These are phyloP conservation scores for Xylaria curta DNA, from an alignment of 495 filamentous ascomycete species.

Conservation along the genomic window DNA sequence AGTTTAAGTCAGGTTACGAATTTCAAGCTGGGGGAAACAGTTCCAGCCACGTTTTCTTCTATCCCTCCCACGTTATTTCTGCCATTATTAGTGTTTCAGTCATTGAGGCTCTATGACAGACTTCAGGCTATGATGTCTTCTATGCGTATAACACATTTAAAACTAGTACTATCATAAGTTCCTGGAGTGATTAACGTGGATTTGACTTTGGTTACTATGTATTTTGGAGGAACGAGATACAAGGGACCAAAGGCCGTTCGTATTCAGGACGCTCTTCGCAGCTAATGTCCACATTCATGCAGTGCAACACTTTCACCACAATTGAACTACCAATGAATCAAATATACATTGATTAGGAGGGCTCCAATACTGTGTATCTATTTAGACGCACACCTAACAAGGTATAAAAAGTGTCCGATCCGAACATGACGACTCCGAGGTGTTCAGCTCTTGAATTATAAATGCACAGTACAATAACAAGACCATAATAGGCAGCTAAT, in stretches of 20 bases:
- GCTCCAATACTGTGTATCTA: neutral
- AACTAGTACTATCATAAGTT: neutral
- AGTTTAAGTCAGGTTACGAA: neutral
- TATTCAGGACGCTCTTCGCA: slow-evolving; percentile 23
- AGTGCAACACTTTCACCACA: slow-evolving; percentile 22
- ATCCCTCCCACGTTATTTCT: neutral
- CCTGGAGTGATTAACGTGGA: slow-evolving; percentile 4
- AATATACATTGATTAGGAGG: neutral
- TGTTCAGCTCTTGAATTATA: slow-evolving; percentile 9
- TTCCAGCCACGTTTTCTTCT: neutral
- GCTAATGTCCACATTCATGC: slow-evolving; percentile 21
- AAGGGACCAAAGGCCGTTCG: slow-evolving; percentile 16
- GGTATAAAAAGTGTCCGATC: slow-evolving; percentile 14
- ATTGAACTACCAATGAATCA: slow-evolving; percentile 13
- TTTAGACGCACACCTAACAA: neutral
- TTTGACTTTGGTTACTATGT: neutral
- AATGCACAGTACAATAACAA: neutral
- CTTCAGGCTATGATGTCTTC: slow-evolving; percentile 1
- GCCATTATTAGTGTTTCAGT: slow-evolving; percentile 14
- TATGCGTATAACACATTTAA: slow-evolving; percentile 2
- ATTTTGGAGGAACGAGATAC: slow-evolving; percentile 11
- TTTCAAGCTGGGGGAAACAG: neutral
- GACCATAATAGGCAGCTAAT: neutral
- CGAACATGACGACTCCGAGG: slow-evolving; percentile 14
- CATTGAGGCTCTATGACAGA: neutral